A percentile compares a stretch with the other conserved stretches of the same genome.
These are phyloP conservation scores for Pythium pectinolyticum DNA, from an alignment of 352 stramenopile genomes.

Conservation along the genomic window DNA sequence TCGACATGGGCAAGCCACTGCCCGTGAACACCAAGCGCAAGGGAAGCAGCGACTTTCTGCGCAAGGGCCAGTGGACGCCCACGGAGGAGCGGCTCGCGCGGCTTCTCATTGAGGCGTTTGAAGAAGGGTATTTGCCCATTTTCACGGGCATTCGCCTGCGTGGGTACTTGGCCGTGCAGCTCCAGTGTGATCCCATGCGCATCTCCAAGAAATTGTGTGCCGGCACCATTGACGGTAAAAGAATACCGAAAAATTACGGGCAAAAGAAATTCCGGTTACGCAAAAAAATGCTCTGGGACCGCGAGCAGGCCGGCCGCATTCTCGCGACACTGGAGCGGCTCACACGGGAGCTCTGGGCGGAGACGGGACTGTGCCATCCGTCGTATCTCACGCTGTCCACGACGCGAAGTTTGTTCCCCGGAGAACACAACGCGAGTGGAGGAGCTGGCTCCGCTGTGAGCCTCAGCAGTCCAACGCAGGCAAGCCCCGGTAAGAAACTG, in stretches of 20 bases:
- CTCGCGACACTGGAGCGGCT: constrained; percentile 50
- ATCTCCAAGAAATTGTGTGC: constrained; percentile 83
- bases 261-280: constrained; percentile 79
- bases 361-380: constrained; percentile 49
- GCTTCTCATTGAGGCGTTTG: constrained; percentile 68
- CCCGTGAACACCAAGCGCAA: constrained; percentile 41
- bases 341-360: constrained; percentile 55
- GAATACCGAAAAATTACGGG: constrained; percentile 74
- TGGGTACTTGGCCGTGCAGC: constrained; percentile 71
- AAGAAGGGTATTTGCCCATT: constrained; percentile 70
- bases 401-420: constrained; percentile 41
- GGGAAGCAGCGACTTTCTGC: constrained; percentile 59
- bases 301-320: constrained; percentile 41
- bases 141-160: constrained; percentile 73
- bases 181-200: constrained; percentile 82
- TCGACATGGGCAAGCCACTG: constrained; percentile 20
- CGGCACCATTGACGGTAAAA: constrained; percentile 63
- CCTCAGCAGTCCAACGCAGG: background rate
- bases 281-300: constrained; percentile 58
- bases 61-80: constrained; percentile 73
- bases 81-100: constrained; percentile 63
- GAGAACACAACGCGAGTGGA: too few species aligned
- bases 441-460: background rate
- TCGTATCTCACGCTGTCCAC: constrained; percentile 65
- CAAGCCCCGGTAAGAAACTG: constrained; percentile 32